Percentiles rank a stretch among this genome's conserved stretches.
Evolutionary conservation across 2,329 filamentous ascomycete genomes (phyloP).

Genomic region (Hyphodiscus sp.): DNA sequence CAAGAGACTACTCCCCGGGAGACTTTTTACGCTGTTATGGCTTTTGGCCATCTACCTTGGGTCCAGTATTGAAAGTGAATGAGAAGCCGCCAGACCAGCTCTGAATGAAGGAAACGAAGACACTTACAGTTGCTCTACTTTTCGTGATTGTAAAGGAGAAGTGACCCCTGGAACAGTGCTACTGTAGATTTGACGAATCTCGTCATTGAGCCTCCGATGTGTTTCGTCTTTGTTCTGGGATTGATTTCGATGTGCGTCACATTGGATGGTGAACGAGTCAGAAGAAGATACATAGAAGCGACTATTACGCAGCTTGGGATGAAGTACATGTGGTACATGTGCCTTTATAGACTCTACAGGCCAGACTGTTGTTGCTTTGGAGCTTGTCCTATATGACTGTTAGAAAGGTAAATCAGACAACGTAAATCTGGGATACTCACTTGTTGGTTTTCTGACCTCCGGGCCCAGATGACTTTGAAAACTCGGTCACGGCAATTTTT

Average conservation of each 20-base stretch:
- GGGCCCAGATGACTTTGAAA: conserved; percentile 23
- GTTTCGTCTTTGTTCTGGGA: conserved; percentile 25
- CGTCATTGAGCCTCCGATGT: conserved; percentile 21
- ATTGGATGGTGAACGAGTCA: conserved; percentile 26
- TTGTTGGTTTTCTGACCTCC: conserved; percentile 33
- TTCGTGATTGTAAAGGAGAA: conserved; percentile 46
- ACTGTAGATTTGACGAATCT: conserved; percentile 25
- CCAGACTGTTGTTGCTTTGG: conserved; percentile 30
- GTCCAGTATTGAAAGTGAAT: neutral
- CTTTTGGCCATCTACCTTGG: no score
- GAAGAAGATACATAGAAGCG: conserved; percentile 26
- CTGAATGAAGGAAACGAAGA: neutral
- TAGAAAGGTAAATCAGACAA: neutral
- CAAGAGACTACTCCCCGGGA: no score
- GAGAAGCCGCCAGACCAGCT: neutral
- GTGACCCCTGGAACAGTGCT: conserved; percentile 26
- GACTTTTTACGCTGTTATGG: no score
- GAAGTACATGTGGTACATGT: conserved; percentile 25
- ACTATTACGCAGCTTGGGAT: conserved; percentile 18
- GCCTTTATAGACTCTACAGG: conserved; percentile 17
- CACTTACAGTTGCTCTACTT: conserved; percentile 38
- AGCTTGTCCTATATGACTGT: conserved; percentile 23
- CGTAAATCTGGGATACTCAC: conserved; percentile 13
- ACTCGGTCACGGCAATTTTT: conserved; percentile 24
- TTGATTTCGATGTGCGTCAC: conserved; percentile 24